Evolutionary conservation across 2,329 filamentous ascomycete genomes (phyloP), one percentile per base, ranked within the genome.

Genomic region (Ascochyta viciae-villosae): DNA sequence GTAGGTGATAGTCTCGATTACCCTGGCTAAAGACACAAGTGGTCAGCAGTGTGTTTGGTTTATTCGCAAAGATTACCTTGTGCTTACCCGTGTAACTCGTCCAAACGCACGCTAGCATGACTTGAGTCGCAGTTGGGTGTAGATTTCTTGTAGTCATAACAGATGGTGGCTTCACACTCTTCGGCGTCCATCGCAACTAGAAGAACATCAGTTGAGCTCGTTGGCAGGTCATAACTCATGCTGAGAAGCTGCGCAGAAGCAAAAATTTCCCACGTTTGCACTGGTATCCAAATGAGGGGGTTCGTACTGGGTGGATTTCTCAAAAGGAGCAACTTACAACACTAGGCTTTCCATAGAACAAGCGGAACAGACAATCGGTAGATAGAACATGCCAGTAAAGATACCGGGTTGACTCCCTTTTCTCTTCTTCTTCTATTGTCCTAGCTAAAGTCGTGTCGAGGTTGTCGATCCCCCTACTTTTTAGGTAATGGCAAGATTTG

Each of bases 341-440:
- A 2, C 61, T 57, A 26, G 68, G 70, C 31, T 70, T 73, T 4
- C 58, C 62, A 35, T 64, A 71, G 37, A 73, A 70, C 9, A 72
- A 31, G 3, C 68, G 67, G 43, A 71, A 72, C 15, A 70, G 22
- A 2, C 61, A 54, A 37, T 73, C 70, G 7, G 58, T 68, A 2
- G 63, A 63, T 1, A 72, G 23, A 9, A 64, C 37, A 8, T 68
- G 64, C 63, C 63, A 73, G 42, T 67, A 73, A 4, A 70, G 31
- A 31, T 57, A 64, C n/a, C 70, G 54, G 3, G 40, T 12, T 1
- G 26, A 9, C 4, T 71, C 57, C 37, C 60, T 54, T 12, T 50
- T 31, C 8, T 62, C 42, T 43, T 73, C 70, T 22, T 71, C 68
- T n/a, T 65, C 61, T 4, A 58, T 54, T 0, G 65, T 64, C 19